Percentiles rank a stretch among this genome's conserved stretches.
These are phyloP conservation scores for Nicotiana benthamiana DNA, from an alignment of 257 asterid genomes.

Conservation along the genomic window DNA sequence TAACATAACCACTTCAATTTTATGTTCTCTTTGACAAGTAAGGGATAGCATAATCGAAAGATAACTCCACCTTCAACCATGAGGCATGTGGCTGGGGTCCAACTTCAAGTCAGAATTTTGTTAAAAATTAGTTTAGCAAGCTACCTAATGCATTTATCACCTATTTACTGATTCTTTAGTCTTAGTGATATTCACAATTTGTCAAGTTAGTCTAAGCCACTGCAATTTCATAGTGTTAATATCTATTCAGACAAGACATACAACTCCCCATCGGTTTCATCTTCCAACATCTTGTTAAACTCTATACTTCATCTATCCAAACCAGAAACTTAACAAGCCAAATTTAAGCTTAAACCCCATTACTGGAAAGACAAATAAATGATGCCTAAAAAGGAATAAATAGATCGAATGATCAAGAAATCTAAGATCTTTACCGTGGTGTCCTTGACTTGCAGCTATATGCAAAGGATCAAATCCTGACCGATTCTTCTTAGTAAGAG, in stretches of 20 bases:
- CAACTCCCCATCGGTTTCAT: not conserved
- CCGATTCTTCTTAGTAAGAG: constrained; percentile 38
- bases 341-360: not conserved
- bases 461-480: constrained; percentile 41
- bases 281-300: not conserved
- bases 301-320: not conserved
- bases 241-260: not conserved
- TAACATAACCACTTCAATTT: not conserved
- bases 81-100: not conserved
- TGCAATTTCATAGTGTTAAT: not conserved
- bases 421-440: constrained; percentile 26
- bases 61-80: not conserved
- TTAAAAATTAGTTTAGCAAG: not conserved
- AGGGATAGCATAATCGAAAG: not conserved
- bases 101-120: not conserved
- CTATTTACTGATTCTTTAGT: not conserved
- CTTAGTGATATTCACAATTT: no score
- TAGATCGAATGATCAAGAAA: not conserved
- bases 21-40: not conserved
- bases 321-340: not conserved
- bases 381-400: not conserved
- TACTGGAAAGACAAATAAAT: not conserved
- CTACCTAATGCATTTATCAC: not conserved
- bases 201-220: not conserved
- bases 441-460: constrained; percentile 45